Conservation (phyloP, 192 early-diverging fungal species). For the Geosiphon pyriformis region DNA sequence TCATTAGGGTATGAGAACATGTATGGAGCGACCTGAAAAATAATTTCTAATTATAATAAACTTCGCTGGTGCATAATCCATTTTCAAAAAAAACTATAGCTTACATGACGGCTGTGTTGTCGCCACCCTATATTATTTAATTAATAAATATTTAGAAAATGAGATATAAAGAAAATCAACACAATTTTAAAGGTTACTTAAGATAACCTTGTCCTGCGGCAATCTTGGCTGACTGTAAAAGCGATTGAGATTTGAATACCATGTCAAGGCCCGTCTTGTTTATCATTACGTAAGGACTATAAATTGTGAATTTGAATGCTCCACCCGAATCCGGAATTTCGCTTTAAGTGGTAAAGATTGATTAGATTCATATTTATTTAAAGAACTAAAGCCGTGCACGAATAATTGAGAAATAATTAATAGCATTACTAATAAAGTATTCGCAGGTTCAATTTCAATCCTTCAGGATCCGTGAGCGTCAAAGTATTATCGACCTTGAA, state of each 20-base stretch:
- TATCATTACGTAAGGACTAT: conserved; percentile 87
- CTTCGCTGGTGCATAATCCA: too few species aligned
- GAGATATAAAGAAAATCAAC: background rate
- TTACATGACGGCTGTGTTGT: conserved; percentile 13
- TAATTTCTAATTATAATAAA: too few species aligned
- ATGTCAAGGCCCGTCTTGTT: conserved; percentile 87
- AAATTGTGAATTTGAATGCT: conserved; percentile 80
- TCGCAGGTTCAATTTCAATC: conserved; percentile 56
- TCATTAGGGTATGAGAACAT: conserved; percentile 92
- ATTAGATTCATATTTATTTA: background rate
- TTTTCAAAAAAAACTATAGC: conserved; percentile 9
- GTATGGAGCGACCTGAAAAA: conserved; percentile 56
- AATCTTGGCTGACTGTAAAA: conserved; percentile 69
- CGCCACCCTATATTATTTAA: background rate
- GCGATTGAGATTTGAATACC: conserved; percentile 70
- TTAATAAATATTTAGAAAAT: background rate
- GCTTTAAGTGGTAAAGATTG: conserved; percentile 28
- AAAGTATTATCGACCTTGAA: conserved; percentile 69
- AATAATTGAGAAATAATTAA: background rate
- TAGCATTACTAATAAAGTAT: conserved; percentile 48
- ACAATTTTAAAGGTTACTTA: background rate
- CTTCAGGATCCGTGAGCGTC: conserved; percentile 58
- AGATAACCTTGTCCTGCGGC: conserved; percentile 59
- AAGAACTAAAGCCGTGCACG: background rate
- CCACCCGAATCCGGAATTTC: conserved; percentile 63